Evolutionary conservation across 768 basidiomycete species (phyloP).

Genomic region (Cystobasidium ongulense): DNA sequence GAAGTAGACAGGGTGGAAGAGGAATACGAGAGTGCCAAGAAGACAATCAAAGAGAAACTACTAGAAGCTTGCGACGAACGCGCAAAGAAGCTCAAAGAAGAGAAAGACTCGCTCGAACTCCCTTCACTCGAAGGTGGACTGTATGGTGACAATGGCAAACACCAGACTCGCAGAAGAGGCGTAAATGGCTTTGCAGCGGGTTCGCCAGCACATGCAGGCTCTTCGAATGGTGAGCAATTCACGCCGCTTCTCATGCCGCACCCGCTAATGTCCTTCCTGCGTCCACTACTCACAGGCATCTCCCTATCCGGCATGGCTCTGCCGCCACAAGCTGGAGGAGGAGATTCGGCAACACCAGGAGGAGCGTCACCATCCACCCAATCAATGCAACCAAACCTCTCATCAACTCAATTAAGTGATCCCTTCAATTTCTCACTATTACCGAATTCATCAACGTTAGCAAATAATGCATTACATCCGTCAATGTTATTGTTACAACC

Average conservation of each 20-base stretch:
- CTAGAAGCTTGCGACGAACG: slow-evolving; percentile 48
- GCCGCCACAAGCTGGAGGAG: slow-evolving; percentile 23
- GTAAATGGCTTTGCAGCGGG: neutral
- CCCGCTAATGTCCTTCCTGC: neutral
- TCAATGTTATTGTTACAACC: slow-evolving; percentile 34
- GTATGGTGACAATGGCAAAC: neutral
- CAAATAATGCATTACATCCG: slow-evolving; percentile 27
- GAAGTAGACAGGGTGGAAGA: slow-evolving; percentile 49
- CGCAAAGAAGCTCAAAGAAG: slow-evolving; percentile 47
- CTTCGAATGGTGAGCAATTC: neutral
- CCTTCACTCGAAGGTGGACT: neutral
- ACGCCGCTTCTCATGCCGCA: too few species aligned
- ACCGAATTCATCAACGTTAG: slow-evolving; percentile 24
- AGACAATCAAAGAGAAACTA: slow-evolving; percentile 46
- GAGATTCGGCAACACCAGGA: neutral
- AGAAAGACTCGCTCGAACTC: slow-evolving; percentile 46
- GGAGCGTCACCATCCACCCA: neutral
- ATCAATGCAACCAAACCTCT: slow-evolving; percentile 3
- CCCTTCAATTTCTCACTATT: slow-evolving; percentile 39
- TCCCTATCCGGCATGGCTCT: neutral
- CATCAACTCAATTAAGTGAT: slow-evolving; percentile 35
- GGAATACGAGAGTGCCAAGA: slow-evolving; percentile 47
- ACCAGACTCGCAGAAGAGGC: slow-evolving; percentile 19
- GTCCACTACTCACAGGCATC: neutral
- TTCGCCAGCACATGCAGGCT: neutral